Evolutionary conservation across 2,329 filamentous ascomycete species (phyloP), one percentile per base, ranked within the genome.

Genomic region (Diaporthe longicolla): DNA sequence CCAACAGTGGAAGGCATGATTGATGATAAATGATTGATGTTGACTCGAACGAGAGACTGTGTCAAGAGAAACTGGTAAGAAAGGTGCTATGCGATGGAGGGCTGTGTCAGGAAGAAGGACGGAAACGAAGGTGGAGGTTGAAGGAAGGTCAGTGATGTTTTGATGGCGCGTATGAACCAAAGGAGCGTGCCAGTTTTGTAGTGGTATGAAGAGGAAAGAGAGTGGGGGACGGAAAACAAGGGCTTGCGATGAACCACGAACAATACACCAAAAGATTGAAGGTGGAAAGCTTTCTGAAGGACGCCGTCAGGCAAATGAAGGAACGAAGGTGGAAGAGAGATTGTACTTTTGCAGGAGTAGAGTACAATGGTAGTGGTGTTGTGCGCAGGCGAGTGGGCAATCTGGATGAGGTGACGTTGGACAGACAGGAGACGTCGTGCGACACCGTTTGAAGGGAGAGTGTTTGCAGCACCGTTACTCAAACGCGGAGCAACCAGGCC

Each of bases 391-490:
- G 72, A 72, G 29, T 74, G 68, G 71, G 19, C 54, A 63, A n/a
- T 9, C 40, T 55, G 61, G 55, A 50, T 61, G 70, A 74, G 72
- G 70, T 19, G 37, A 58, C 10, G 66, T 59, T 55, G 72, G 72
- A 70, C 72, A 74, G 66, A 74, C 73, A 55, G 69, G 70, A 73
- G 73, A 66, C 52, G 52, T 40, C 66, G 74, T 76, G 70, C 48
- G 74, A 76, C 74, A 58, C 74, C 70, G 72, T 70, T 71, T 66
- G 74, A 72, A 45, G 65, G 57, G 37, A n/a, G 52, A 58, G 43
- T 73, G 73, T 74, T 76, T 74, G 74, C 74, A 72, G 55, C 65
- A 35, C 54, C 52, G 74, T 76, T 68, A 74, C 74, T 71, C 74
- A 73, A 61, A 29, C 35, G 59, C 26, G 65, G 65, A 66, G 45